Conservation (phyloP, 2,329 filamentous ascomycete genomes). For the Sclerotinia trifoliorum region DNA sequence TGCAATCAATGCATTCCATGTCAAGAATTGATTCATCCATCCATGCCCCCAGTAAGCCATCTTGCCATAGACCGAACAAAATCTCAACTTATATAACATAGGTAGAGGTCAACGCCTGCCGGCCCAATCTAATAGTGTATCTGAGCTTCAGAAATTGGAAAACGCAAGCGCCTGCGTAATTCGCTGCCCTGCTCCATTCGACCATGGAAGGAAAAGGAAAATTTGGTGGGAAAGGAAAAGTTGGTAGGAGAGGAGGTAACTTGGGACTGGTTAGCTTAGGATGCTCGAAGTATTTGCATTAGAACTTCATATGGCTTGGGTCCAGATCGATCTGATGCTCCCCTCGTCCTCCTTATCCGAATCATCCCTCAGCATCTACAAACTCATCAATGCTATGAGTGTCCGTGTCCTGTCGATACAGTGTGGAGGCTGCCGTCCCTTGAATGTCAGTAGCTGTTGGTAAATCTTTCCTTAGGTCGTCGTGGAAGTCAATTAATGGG, state of each 20-base stretch:
- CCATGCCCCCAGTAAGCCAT: not conserved
- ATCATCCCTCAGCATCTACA: constrained; percentile 38
- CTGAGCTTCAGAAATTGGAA: not conserved
- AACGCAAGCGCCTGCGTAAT: not conserved
- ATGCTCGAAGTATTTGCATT: not conserved
- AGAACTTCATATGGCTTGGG: not conserved
- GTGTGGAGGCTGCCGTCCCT: constrained; percentile 5
- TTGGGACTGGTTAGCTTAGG: not conserved
- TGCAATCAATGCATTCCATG: not conserved
- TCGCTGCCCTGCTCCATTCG: not conserved
- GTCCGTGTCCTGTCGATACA: constrained; percentile 38
- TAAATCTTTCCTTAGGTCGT: constrained; percentile 53
- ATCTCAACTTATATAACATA: constrained; percentile 14
- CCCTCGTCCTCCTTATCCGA: not conserved
- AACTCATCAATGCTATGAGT: constrained; percentile 39
- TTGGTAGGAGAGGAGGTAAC: not conserved
- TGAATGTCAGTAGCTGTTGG: constrained; percentile 38
- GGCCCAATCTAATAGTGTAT: constrained; percentile 20
- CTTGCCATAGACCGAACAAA: constrained; percentile 6
- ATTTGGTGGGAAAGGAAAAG: not conserved
- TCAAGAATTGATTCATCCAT: not conserved
- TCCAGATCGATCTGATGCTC: not conserved
- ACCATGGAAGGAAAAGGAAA: not conserved
- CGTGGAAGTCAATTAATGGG: constrained; percentile 51
- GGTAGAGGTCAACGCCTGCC: constrained; percentile 17